These are phyloP conservation scores for Plasmopara viticola DNA, from an alignment of 352 stramenopile species.

Conservation along the genomic window DNA sequence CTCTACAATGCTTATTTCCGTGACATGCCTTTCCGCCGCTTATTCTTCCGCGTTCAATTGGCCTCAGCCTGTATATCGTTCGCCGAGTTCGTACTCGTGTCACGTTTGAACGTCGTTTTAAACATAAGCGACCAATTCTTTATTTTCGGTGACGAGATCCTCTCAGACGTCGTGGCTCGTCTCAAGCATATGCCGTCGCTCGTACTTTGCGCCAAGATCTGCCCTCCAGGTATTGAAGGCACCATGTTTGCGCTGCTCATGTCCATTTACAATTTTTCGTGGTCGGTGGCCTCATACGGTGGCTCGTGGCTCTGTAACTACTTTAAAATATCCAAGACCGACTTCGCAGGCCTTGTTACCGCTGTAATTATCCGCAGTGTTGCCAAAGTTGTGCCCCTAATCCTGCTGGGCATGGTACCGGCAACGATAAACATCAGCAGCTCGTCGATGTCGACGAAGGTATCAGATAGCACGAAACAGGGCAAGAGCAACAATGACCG, in stretches of 20 bases:
- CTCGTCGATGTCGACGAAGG: slow-evolving; percentile 28
- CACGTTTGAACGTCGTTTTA: slow-evolving; percentile 52
- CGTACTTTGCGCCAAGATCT: slow-evolving; percentile 94
- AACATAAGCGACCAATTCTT: slow-evolving; percentile 67
- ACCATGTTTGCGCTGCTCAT: slow-evolving; percentile 93
- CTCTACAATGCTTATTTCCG: slow-evolving; percentile 78
- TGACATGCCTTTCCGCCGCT: slow-evolving; percentile 66
- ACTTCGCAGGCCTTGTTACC: slow-evolving; percentile 53
- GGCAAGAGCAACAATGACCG: slow-evolving; percentile 23
- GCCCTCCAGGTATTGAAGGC: slow-evolving; percentile 92
- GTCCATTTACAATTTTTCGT: slow-evolving; percentile 84
- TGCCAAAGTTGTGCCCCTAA: slow-evolving; percentile 59
- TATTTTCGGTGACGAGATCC: slow-evolving; percentile 78
- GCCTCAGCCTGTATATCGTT: slow-evolving; percentile 59
- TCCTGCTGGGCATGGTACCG: slow-evolving; percentile 71
- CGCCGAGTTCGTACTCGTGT: slow-evolving; percentile 65
- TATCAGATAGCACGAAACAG: slow-evolving; percentile 22
- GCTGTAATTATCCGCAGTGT: slow-evolving; percentile 54
- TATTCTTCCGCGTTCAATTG: slow-evolving; percentile 74
- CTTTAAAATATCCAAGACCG: slow-evolving; percentile 65
- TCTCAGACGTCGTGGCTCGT: slow-evolving; percentile 69
- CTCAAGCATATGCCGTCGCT: slow-evolving; percentile 91
- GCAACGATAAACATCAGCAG: slow-evolving; percentile 64
- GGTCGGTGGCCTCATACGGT: slow-evolving; percentile 68
- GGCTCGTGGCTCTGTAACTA: slow-evolving; percentile 74